These are phyloP conservation scores for Cyathus olla DNA, from an alignment of 1,284 basidiomycete species.

Conservation along the genomic window DNA sequence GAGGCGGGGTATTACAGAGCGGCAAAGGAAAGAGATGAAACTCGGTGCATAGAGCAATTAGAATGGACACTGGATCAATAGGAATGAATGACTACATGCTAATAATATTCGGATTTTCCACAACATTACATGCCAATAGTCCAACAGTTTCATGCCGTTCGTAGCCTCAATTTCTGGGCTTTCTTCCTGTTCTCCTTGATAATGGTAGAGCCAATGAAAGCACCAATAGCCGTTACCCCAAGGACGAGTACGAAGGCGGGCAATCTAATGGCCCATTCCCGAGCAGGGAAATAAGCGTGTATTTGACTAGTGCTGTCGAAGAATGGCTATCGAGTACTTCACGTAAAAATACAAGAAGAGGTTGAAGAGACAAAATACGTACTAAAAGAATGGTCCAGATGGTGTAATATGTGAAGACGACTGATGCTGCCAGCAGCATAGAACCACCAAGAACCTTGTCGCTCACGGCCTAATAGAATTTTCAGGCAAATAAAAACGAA, in stretches of 20 bases:
- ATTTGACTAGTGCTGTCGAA: slow-evolving; percentile 80
- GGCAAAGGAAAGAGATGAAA: slow-evolving; percentile 21
- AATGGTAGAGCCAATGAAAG: slow-evolving; percentile 84
- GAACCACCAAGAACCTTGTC: slow-evolving; percentile 85
- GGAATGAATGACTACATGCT: no score
- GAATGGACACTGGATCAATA: no score
- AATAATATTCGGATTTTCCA: no score
- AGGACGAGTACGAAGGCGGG: slow-evolving; percentile 87
- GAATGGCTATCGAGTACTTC: slow-evolving; percentile 74
- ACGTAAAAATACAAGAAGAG: neutral
- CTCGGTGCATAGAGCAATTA: no score
- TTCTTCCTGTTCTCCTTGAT: slow-evolving; percentile 80
- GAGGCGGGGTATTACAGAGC: slow-evolving; percentile 29
- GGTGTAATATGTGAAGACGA: slow-evolving; percentile 92
- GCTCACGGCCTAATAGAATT: slow-evolving; percentile 69
- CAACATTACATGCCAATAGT: slow-evolving; percentile 6
- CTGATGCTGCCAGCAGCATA: slow-evolving; percentile 83
- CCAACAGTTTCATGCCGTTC: slow-evolving; percentile 55
- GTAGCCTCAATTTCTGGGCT: slow-evolving; percentile 65
- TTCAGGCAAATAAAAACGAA: neutral
- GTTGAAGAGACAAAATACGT: slow-evolving; percentile 34
- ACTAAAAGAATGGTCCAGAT: slow-evolving; percentile 91
- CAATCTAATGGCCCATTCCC: slow-evolving; percentile 92
- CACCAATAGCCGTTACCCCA: slow-evolving; percentile 82
- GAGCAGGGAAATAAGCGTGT: slow-evolving; percentile 83